Evolutionary conservation across 192 early-diverging fungal species (phyloP).

Genomic region (Podila minutissima): DNA sequence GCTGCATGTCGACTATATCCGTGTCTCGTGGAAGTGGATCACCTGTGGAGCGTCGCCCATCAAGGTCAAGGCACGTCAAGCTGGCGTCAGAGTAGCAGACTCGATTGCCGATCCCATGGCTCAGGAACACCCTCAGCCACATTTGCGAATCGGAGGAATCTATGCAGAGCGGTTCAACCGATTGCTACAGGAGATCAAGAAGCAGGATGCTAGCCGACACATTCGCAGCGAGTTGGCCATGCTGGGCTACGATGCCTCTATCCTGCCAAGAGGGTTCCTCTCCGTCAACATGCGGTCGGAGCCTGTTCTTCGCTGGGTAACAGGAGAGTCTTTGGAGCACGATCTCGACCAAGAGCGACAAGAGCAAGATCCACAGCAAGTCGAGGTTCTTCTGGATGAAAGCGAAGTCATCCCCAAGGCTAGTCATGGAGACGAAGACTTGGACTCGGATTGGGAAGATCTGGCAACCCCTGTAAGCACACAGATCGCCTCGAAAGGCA

Average conservation of each 20-base stretch:
- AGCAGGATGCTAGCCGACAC: conserved; percentile 1
- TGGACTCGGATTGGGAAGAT: conserved; percentile 26
- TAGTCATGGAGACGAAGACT: not conserved
- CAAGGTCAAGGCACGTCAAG: not conserved
- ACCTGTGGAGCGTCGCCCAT: conserved; percentile 13
- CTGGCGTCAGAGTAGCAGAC: not conserved
- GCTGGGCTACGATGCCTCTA: conserved; percentile 21
- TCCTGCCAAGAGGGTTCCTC: conserved; percentile 26
- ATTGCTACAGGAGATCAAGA: conserved; percentile 15
- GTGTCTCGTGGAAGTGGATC: conserved; percentile 41
- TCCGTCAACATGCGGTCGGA: conserved; percentile 26
- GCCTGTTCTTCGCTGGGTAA: conserved; percentile 30
- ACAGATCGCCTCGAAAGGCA: not conserved
- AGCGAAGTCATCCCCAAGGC: not conserved
- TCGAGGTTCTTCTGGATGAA: not conserved
- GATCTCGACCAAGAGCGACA: not conserved
- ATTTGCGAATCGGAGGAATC: conserved; percentile 30
- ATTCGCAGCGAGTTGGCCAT: conserved; percentile 28
- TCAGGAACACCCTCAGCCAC: conserved; percentile 4
- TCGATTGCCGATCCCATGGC: conserved; percentile 6
- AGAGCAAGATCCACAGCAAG: not conserved
- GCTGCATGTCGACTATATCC: conserved; percentile 35
- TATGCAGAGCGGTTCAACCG: conserved; percentile 27
- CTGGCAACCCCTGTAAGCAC: not conserved
- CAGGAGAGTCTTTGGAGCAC: not conserved